Evolutionary conservation across 2,329 filamentous ascomycete genomes (phyloP).

Genomic region (Aspergillus puulaauensis): DNA sequence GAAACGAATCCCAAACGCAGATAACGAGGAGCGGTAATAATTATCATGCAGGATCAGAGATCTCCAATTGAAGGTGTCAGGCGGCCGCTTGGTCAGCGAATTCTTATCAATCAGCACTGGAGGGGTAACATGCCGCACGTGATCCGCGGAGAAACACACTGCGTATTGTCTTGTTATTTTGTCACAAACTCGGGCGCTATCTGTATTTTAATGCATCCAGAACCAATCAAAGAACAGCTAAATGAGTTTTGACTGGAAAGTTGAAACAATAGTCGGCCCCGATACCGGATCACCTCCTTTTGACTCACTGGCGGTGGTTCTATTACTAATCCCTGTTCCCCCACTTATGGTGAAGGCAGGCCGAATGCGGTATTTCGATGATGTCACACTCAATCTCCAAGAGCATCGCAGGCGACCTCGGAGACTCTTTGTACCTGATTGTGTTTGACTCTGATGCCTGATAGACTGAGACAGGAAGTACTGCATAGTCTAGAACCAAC

Average conservation of each 20-base stretch:
- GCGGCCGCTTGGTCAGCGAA: conserved; percentile 1
- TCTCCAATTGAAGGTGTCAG: neutral
- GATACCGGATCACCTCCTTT: conserved; percentile 1
- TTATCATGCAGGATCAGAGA: neutral
- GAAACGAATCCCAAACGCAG: neutral
- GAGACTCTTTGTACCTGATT: neutral
- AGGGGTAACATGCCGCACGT: neutral
- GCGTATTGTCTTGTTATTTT: neutral
- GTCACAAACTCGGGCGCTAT: neutral
- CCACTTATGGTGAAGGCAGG: neutral
- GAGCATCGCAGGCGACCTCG: neutral
- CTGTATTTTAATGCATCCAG: neutral
- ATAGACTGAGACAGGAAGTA: too few relatives aligned
- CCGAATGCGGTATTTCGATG: neutral
- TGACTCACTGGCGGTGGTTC: neutral
- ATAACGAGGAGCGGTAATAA: neutral
- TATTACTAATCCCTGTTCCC: conserved; percentile 3
- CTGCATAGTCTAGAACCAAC: too few relatives aligned
- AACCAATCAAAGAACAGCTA: neutral
- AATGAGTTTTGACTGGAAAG: neutral
- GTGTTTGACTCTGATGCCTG: too few relatives aligned
- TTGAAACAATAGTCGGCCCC: neutral
- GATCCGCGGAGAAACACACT: conserved; percentile 7
- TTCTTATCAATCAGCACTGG: conserved; percentile 9
- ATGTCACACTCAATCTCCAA: neutral